Percentiles rank a stretch among this genome's conserved stretches.
These are phyloP conservation scores for Thermomucor indicae-seudaticae DNA, from an alignment of 371 early-diverging fungal species.

Conservation along the genomic window DNA sequence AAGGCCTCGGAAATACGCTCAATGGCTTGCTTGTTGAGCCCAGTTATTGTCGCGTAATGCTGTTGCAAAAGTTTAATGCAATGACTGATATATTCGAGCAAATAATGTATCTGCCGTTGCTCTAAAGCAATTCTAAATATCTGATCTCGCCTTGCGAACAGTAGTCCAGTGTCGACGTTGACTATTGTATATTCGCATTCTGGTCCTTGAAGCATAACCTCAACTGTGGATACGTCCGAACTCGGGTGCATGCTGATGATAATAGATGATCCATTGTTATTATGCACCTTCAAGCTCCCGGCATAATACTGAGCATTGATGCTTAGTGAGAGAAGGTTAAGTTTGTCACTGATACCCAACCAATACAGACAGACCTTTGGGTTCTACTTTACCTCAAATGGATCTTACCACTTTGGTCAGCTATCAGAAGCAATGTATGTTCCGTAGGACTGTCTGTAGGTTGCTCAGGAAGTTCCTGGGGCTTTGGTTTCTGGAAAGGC, in stretches of 20 bases:
- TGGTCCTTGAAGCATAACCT: too few species aligned
- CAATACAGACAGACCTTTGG: too few species aligned
- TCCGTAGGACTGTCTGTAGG: background rate
- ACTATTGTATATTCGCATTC: too few species aligned
- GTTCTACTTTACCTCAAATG: slow-evolving; percentile 6
- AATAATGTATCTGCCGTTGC: slow-evolving; percentile 2
- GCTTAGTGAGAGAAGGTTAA: too few species aligned
- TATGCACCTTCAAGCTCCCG: too few species aligned
- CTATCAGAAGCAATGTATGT: slow-evolving; percentile 3
- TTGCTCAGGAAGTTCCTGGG: slow-evolving; percentile 5
- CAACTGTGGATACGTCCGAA: too few species aligned
- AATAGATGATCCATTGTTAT: too few species aligned
- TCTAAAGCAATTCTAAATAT: slow-evolving; percentile 3
- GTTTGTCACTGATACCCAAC: too few species aligned
- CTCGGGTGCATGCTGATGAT: too few species aligned
- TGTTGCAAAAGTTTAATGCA: background rate
- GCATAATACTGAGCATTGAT: too few species aligned
- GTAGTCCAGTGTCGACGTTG: background rate
- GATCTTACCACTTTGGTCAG: background rate
- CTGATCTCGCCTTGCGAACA: slow-evolving; percentile 1
- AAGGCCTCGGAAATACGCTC: background rate
- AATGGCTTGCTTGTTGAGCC: background rate
- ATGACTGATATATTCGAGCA: slow-evolving; percentile 3
- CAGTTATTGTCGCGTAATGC: slow-evolving; percentile 2
- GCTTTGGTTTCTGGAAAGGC: background rate